Conservation (phyloP, 2,329 filamentous ascomycete genomes). For the Magnaporthiopsis rhizophila region DNA sequence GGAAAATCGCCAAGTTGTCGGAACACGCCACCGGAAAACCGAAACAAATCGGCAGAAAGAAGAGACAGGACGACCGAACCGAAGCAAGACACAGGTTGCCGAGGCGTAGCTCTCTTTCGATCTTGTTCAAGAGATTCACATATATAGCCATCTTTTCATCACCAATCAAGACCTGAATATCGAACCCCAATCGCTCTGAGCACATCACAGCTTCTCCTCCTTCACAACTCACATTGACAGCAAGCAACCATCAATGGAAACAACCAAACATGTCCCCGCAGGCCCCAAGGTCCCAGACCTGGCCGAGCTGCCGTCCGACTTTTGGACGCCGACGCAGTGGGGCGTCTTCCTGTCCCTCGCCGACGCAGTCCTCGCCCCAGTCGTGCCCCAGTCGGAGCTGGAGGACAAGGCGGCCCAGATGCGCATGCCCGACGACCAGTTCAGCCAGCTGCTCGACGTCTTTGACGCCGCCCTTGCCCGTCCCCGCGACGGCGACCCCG, state of each 20-base stretch:
- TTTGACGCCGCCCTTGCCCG: conserved; percentile 25
- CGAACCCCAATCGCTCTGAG: too few species aligned
- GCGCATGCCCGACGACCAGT: conserved; percentile 39
- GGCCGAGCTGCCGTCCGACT: conserved; percentile 18
- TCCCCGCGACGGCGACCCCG: conserved; percentile 23
- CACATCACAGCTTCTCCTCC: background rate
- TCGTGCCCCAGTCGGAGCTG: conserved; percentile 34
- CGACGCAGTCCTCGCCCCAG: conserved; percentile 53
- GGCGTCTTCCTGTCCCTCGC: conserved; percentile 43
- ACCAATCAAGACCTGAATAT: background rate
- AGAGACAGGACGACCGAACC: background rate
- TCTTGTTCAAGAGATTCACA: too few species aligned
- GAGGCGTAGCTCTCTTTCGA: background rate
- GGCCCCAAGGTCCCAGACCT: conserved; percentile 12
- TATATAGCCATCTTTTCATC: background rate
- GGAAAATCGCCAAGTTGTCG: background rate
- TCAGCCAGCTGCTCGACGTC: conserved; percentile 34
- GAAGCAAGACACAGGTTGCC: background rate
- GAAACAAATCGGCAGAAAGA: background rate
- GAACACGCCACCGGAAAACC: background rate
- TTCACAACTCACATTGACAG: background rate
- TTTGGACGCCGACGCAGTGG: conserved; percentile 44
- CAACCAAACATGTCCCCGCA: background rate
- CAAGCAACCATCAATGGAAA: background rate
- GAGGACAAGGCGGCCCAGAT: conserved; percentile 33